phyloP scores from a whole-genome alignment of 441 rosid species.

The Eutrema salsugineum region DNA sequence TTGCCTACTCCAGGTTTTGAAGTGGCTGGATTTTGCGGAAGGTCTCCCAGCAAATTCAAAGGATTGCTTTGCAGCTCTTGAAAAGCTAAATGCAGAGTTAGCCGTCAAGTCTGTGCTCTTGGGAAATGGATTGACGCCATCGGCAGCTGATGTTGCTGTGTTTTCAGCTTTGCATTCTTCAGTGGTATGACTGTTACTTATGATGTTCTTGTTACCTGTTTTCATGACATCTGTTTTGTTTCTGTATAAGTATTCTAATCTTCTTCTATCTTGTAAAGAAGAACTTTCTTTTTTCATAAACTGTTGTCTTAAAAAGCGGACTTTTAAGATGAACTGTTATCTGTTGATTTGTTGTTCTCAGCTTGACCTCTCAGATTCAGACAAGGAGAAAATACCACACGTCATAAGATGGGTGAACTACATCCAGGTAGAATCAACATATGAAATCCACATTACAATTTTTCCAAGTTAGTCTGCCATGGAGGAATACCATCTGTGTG shows the following conservation, averaged over 20 bases:
- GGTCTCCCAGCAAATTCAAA: slow-evolving; percentile 48
- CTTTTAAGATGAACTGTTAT: neutral
- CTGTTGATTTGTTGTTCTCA: slow-evolving; percentile 28
- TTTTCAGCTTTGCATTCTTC: slow-evolving; percentile 64
- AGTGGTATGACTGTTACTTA: slow-evolving; percentile 39
- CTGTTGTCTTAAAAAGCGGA: neutral
- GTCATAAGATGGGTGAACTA: slow-evolving; percentile 83
- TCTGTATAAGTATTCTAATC: neutral
- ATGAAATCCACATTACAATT: neutral
- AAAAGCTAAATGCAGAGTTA: slow-evolving; percentile 58
- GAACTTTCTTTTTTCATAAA: neutral
- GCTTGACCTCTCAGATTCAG: slow-evolving; percentile 53
- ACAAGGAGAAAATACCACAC: slow-evolving; percentile 54
- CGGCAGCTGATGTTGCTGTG: slow-evolving; percentile 74
- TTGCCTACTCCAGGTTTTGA: slow-evolving; percentile 51
- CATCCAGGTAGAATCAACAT: slow-evolving; percentile 55
- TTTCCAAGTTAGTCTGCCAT: neutral
- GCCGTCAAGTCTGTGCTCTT: slow-evolving; percentile 58
- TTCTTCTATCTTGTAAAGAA: neutral
- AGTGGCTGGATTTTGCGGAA: slow-evolving; percentile 76
- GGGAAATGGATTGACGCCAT: slow-evolving; percentile 70
- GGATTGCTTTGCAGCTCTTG: slow-evolving; percentile 46
- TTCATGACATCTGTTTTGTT: neutral
- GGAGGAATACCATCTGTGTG: neutral
- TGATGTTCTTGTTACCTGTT: neutral